Evolutionary conservation across 148 eudicot genomes (phyloP).

Genomic region (Bassia scoparia): DNA sequence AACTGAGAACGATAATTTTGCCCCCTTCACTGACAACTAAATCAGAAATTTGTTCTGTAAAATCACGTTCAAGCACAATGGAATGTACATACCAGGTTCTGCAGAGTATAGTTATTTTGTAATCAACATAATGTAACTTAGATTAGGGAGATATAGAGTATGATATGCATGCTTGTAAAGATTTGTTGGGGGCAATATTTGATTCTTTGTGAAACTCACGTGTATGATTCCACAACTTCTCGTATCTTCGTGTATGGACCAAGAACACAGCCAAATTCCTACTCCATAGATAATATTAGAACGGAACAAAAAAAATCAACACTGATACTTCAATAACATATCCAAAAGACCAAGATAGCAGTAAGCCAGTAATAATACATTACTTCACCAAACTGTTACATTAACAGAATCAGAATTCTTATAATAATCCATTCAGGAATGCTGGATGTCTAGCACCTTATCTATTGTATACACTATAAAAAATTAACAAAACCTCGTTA

Average conservation of each 20-base stretch:
- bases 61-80: neutral
- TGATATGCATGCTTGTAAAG: slow-evolving; percentile 9
- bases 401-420: slow-evolving; percentile 6
- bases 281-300: neutral
- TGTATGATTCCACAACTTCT: neutral
- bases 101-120: neutral
- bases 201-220: neutral
- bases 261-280: neutral
- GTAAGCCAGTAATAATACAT: no score
- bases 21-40: slow-evolving; percentile 13
- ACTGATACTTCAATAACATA: neutral
- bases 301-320: neutral
- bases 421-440: neutral
- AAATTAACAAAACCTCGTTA: neutral
- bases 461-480: slow-evolving; percentile 8
- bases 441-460: neutral
- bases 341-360: neutral
- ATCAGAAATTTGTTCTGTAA: neutral
- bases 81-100: neutral
- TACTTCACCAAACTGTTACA: slow-evolving; percentile 1
- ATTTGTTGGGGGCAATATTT: neutral
- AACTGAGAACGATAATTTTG: slow-evolving; percentile 24
- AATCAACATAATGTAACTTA: slow-evolving; percentile 12
- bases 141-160: slow-evolving; percentile 11
- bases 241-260: slow-evolving; percentile 5